A percentile compares a stretch with the other conserved stretches of the same genome.
phyloP scores from a whole-genome alignment of 805 yeast genomes.

The Suhomyces canberraensis region DNA sequence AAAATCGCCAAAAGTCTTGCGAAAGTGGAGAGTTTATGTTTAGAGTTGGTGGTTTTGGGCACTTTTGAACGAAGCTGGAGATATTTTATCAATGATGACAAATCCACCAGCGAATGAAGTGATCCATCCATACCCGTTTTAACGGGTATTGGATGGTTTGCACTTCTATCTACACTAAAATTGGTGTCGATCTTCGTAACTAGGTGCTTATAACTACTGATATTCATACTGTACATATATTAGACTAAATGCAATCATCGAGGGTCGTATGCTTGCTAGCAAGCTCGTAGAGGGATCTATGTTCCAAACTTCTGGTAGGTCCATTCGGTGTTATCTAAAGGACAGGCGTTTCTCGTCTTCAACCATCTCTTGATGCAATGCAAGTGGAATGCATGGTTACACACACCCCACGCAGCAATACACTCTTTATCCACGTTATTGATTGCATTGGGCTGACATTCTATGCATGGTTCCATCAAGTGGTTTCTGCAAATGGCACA shows the following conservation, averaged over 20 bases:
- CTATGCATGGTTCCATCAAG: slow-evolving; percentile 97
- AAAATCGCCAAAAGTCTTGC: slow-evolving; percentile 32
- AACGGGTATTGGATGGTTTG: too few relatives aligned
- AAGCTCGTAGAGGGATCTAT: too few relatives aligned
- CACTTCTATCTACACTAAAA: too few relatives aligned
- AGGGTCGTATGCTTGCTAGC: too few relatives aligned
- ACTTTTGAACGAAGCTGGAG: slow-evolving; percentile 46
- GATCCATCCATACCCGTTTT: too few relatives aligned
- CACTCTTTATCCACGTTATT: slow-evolving; percentile 66
- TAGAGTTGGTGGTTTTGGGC: slow-evolving; percentile 58
- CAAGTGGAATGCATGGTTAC: slow-evolving; percentile 97
- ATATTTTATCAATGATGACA: too few relatives aligned
- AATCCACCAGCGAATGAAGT: too few relatives aligned
- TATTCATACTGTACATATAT: too few relatives aligned
- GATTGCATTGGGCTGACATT: slow-evolving; percentile 84
- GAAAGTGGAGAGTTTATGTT: slow-evolving; percentile 43
- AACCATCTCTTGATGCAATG: slow-evolving; percentile 97
- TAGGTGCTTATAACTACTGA: too few relatives aligned
- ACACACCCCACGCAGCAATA: slow-evolving; percentile 94
- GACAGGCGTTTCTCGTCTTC: slow-evolving; percentile 93
- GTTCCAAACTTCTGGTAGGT: slow-evolving; percentile 64
- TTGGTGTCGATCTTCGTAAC: too few relatives aligned
- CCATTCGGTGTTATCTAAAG: slow-evolving; percentile 94
- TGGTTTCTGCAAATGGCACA: slow-evolving; percentile 99
- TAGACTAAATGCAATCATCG: too few relatives aligned